Conservation (phyloP, 345 rosid species). For the Arabidopsis arenosa region DNA sequence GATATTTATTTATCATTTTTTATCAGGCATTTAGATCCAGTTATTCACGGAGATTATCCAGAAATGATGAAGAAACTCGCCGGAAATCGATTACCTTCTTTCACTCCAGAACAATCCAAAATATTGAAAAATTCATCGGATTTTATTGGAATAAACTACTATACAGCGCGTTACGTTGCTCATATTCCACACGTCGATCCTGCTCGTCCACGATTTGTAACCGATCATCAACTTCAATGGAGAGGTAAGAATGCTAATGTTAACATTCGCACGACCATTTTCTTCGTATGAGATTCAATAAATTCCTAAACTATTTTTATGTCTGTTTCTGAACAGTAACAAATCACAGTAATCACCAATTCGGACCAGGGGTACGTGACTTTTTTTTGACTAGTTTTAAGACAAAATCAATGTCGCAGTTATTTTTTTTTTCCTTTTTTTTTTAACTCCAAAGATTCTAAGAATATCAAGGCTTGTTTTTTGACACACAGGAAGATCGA, state of each 20-base stretch:
- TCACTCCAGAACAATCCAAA: constrained; percentile 35
- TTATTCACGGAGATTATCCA: constrained; percentile 39
- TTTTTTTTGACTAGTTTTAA: background rate
- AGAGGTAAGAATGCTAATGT: constrained; percentile 8
- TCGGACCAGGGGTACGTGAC: constrained; percentile 41
- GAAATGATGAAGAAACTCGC: constrained; percentile 13
- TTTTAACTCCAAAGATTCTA: background rate
- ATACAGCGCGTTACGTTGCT: constrained; percentile 12
- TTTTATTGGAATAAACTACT: constrained; percentile 41
- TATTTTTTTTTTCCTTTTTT: background rate
- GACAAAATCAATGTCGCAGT: background rate
- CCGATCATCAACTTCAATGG: constrained; percentile 25
- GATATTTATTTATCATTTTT: background rate
- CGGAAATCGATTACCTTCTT: constrained; percentile 36
- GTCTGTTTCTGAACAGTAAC: constrained; percentile 16
- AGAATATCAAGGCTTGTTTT: constrained; percentile 10
- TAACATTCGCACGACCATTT: background rate
- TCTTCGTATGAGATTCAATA: background rate
- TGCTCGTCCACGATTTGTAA: constrained; percentile 18
- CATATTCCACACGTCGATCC: constrained; percentile 23
- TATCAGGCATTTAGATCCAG: constrained; percentile 40
- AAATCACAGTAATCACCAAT: constrained; percentile 28
- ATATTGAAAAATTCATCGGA: constrained; percentile 36
- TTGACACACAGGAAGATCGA: constrained; percentile 20
- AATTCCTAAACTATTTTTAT: constrained; percentile 7